Conservation (phyloP, 108 stramenopile genomes). For the Skeletonema marinoi region DNA sequence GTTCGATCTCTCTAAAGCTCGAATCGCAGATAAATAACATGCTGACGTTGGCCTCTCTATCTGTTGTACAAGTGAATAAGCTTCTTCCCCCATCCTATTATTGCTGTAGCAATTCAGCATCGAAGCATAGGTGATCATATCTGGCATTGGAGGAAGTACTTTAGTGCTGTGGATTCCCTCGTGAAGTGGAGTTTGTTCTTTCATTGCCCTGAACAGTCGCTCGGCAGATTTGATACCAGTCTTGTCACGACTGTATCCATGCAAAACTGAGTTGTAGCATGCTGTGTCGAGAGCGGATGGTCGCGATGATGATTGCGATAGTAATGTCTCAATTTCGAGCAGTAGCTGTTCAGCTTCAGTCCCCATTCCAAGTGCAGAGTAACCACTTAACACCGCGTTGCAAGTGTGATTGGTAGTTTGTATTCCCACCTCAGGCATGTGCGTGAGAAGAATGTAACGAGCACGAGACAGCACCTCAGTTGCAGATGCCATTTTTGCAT, state of each 20-base stretch:
- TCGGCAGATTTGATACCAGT: slow-evolving; percentile 10
- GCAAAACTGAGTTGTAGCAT: slow-evolving; percentile 39
- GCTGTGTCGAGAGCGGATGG: slow-evolving; percentile 25
- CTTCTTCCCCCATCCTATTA: slow-evolving; percentile 10
- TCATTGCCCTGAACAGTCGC: slow-evolving; percentile 21
- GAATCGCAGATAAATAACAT: slow-evolving; percentile 29
- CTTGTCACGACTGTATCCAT: slow-evolving; percentile 11
- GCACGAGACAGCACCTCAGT: slow-evolving; percentile 16
- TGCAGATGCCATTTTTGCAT: not conserved
- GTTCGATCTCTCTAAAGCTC: slow-evolving; percentile 34
- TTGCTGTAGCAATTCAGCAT: slow-evolving; percentile 36
- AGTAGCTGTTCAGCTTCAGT: slow-evolving; percentile 24
- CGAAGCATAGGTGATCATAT: slow-evolving; percentile 30
- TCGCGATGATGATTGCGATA: not conserved
- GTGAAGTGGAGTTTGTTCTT: not conserved
- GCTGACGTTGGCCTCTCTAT: slow-evolving; percentile 12
- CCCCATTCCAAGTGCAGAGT: slow-evolving; percentile 34
- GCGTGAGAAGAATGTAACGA: slow-evolving; percentile 20
- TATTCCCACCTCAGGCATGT: slow-evolving; percentile 35
- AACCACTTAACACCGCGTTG: slow-evolving; percentile 32
- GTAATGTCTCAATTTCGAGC: slow-evolving; percentile 23
- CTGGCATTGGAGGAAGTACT: slow-evolving; percentile 28
- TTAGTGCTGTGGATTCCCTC: not conserved
- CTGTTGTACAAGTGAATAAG: slow-evolving; percentile 16
- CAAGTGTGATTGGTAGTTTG: slow-evolving; percentile 29